Evolutionary conservation across 805 yeast genomes (phyloP), one percentile per base, ranked within the genome.

Genomic region (Wickerhamomyces canadensis): DNA sequence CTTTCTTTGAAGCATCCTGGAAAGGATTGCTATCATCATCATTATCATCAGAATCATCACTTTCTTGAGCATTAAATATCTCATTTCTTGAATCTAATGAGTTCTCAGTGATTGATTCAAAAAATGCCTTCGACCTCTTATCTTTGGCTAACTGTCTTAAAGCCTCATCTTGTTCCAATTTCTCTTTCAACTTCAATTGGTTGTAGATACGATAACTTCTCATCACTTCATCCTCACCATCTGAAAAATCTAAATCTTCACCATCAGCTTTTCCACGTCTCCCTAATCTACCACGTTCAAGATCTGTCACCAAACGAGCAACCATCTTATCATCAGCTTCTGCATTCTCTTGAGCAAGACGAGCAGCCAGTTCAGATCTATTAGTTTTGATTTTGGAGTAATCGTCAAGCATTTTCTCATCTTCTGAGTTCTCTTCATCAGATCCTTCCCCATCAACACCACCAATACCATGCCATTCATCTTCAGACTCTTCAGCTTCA

Each of bases 401-500:
- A 64, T 84, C 87, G 58, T 84, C 91, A 40, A 84, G 71, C 86
- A 84, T 78, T 43, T 63, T 69, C 58, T 84, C 93, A 52, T 83
- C 84, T 43, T 84, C 94, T 19, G 85, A 76, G 54, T 84, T 76
- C 36, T 78, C 81, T 30, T 65, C 75, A 32, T 64, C 67, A 4
- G 60, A 52, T n/a, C 48, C 45, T 35, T 66, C 68, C 10, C 79
- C 83, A 47, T 82, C 89, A 6, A 53, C 65, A 42, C 94, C 94
- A 45, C 91, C 93, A 34, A 82, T 50, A 4, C 93, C 94, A 34
- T 73, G 73, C 84, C 87, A 85, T 63, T 85, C 95, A 65, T 85
- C 95, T 42, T 85, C 94, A 26, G 93, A 83, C 62, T 85, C 95
- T 48, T 76, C 88, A 31, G 95, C 95, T 64, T 84, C 93, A 34